Percentiles rank a stretch among this genome's conserved stretches.
phyloP scores from a whole-genome alignment of 768 basidiomycete genomes.

The Suillus clintonianus region DNA sequence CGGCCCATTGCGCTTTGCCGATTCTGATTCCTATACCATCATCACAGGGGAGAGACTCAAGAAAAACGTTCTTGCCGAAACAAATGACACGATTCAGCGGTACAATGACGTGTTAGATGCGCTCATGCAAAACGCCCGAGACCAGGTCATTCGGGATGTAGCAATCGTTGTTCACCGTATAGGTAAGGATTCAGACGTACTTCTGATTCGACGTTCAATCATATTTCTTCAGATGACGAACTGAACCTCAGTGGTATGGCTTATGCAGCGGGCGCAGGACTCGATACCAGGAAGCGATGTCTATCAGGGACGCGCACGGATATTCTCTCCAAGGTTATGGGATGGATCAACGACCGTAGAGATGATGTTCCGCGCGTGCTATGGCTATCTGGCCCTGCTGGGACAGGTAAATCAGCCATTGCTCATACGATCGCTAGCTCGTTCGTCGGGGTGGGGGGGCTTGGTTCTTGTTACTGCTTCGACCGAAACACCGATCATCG shows the following conservation, averaged over 20 bases:
- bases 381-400: conserved; percentile 27
- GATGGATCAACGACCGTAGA: conserved; percentile 21
- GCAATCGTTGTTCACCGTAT: background rate
- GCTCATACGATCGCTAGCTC: conserved; percentile 10
- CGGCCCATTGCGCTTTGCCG: background rate
- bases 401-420: conserved; percentile 27
- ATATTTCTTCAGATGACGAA: background rate
- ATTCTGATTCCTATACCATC: background rate
- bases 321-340: conserved; percentile 25
- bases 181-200: background rate
- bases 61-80: background rate
- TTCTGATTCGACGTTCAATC: background rate
- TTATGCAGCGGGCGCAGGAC: conserved; percentile 6
- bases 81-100: background rate
- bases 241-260: background rate
- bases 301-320: conserved; percentile 22
- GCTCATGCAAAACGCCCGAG: conserved; percentile 5
- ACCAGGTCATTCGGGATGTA: background rate
- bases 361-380: conserved; percentile 11
- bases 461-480: conserved; percentile 25
- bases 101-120: conserved; percentile 2
- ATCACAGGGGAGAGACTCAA: background rate
- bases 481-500: conserved; percentile 11
- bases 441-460: conserved; percentile 10
- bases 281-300: conserved; percentile 14